Evolutionary conservation across 148 eudicot genomes (phyloP).

Genomic region (Rhododendron vialii): DNA sequence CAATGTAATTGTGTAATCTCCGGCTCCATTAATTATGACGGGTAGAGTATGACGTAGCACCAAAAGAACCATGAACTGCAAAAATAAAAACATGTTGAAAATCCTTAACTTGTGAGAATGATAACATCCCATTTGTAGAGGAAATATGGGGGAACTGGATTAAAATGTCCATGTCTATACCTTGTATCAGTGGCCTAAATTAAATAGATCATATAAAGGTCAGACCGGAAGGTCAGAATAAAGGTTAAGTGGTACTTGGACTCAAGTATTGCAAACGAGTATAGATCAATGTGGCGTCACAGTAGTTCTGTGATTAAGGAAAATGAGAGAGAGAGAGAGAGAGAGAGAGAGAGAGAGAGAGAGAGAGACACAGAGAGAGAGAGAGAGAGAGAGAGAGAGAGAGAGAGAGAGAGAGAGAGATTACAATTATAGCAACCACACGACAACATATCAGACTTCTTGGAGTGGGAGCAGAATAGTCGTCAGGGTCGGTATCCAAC

Average conservation of each 20-base stretch:
- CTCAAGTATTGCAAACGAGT: background rate
- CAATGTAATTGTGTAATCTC: slow-evolving; percentile 47
- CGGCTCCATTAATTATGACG: slow-evolving; percentile 40
- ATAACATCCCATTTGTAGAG: background rate
- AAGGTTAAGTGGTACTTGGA: background rate
- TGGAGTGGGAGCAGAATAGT: slow-evolving; percentile 32
- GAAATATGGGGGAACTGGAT: background rate
- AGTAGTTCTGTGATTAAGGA: background rate
- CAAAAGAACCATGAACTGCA: slow-evolving; percentile 30
- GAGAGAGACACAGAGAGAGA: slow-evolving; percentile 11
- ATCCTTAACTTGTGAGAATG: background rate
- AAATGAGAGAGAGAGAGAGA: background rate
- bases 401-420: slow-evolving; percentile 17
- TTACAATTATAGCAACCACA: slow-evolving; percentile 54
- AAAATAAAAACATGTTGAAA: background rate
- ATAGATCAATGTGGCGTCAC: background rate
- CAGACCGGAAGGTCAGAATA: background rate
- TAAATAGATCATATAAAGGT: background rate
- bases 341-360: slow-evolving; percentile 17
- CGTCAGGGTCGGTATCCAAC: slow-evolving; percentile 41
- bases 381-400: background rate
- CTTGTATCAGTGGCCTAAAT: background rate
- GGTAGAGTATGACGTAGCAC: slow-evolving; percentile 71
- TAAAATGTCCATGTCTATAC: background rate
- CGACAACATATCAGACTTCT: slow-evolving; percentile 65